These are phyloP conservation scores for Hypoxylon crocopeplum DNA, from an alignment of 495 filamentous ascomycete species.

Conservation along the genomic window DNA sequence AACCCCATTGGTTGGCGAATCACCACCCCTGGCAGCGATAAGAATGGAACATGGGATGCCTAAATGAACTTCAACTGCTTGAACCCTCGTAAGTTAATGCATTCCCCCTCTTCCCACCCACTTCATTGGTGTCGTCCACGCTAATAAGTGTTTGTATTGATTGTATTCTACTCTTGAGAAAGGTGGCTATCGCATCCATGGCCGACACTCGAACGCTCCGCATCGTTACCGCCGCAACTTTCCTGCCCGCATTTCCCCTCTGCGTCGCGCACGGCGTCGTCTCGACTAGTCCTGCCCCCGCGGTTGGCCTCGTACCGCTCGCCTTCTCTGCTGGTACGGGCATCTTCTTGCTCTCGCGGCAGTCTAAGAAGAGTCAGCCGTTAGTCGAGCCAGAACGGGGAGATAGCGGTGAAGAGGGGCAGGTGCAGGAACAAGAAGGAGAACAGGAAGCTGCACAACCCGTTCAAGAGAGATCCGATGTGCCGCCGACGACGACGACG, in stretches of 20 bases:
- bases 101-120: slow-evolving; percentile 8
- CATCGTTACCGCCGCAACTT: slow-evolving; percentile 51
- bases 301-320: slow-evolving; percentile 50
- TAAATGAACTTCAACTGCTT: slow-evolving; percentile 11
- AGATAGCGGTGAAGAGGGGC: slow-evolving; percentile 7
- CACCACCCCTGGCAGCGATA: slow-evolving; percentile 24
- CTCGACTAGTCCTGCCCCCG: slow-evolving; percentile 44
- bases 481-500: slow-evolving; percentile 1
- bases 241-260: slow-evolving; percentile 62
- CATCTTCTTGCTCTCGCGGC: slow-evolving; percentile 38
- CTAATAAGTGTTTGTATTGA: not conserved
- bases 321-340: slow-evolving; percentile 43
- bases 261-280: slow-evolving; percentile 50
- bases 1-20: slow-evolving; percentile 28
- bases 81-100: slow-evolving; percentile 2
- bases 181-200: slow-evolving; percentile 14
- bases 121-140: not conserved
- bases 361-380: slow-evolving; percentile 10
- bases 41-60: slow-evolving; percentile 14
- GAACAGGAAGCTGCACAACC: slow-evolving; percentile 1
- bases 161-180: slow-evolving; percentile 2
- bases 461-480: slow-evolving; percentile 1
- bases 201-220: slow-evolving; percentile 41
- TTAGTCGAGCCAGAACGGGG: not conserved
- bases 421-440: slow-evolving; percentile 5